These are phyloP conservation scores for Pisolithus marmoratus DNA, from an alignment of 768 basidiomycete species.

Conservation along the genomic window DNA sequence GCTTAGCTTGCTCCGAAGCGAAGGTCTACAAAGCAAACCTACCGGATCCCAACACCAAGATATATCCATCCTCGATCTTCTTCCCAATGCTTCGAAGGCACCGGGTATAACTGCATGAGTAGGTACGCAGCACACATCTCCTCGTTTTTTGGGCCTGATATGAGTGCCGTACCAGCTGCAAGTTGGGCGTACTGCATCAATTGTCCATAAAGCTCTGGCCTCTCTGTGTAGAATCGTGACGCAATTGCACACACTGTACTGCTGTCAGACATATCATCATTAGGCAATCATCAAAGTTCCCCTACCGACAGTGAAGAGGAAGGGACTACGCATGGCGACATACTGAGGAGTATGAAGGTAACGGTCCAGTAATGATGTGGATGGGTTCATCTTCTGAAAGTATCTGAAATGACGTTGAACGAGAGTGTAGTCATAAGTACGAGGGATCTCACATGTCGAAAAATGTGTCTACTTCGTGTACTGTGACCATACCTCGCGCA, in stretches of 20 bases:
- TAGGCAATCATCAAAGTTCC: slow-evolving; percentile 15
- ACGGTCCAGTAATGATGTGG: slow-evolving; percentile 74
- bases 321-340: slow-evolving; percentile 80
- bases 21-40: slow-evolving; percentile 5
- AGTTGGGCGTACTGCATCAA: slow-evolving; percentile 72
- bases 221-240: slow-evolving; percentile 71
- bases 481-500: slow-evolving; percentile 54
- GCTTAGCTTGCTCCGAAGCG: slow-evolving; percentile 1
- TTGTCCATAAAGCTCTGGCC: slow-evolving; percentile 63
- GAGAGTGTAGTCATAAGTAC: not conserved
- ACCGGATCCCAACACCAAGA: slow-evolving; percentile 86
- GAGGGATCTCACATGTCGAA: slow-evolving; percentile 55
- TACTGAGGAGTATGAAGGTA: slow-evolving; percentile 78
- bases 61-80: slow-evolving; percentile 89
- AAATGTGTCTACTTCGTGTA: slow-evolving; percentile 61
- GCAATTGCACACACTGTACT: slow-evolving; percentile 77
- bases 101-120: slow-evolving; percentile 68
- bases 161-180: slow-evolving; percentile 72
- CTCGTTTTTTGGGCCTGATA: slow-evolving; percentile 72
- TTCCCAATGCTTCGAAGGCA: slow-evolving; percentile 77
- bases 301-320: slow-evolving; percentile 87
- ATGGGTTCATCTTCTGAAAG: slow-evolving; percentile 74
- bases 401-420: slow-evolving; percentile 39
- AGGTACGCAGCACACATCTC: slow-evolving; percentile 85
- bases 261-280: slow-evolving; percentile 4